phyloP scores from a whole-genome alignment of 2,329 filamentous ascomycete species.

The Claviceps sp. region DNA sequence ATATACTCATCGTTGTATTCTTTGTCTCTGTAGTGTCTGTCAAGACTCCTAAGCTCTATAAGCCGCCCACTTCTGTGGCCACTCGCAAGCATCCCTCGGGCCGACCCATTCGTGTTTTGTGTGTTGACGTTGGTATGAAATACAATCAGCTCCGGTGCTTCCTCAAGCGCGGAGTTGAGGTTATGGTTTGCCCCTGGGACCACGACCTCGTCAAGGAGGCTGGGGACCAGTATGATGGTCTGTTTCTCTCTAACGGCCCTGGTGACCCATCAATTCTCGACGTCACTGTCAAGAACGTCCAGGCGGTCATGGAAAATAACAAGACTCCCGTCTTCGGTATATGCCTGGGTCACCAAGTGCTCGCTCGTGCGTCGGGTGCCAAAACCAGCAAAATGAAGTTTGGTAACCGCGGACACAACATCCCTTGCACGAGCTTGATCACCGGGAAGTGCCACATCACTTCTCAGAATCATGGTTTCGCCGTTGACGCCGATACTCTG shows the following conservation, averaged over 20 bases:
- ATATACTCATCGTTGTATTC: constrained; percentile 22
- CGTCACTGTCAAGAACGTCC: constrained; percentile 66
- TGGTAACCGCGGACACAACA: constrained; percentile 97
- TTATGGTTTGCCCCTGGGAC: constrained; percentile 91
- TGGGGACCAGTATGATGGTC: constrained; percentile 79
- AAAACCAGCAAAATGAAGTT: constrained; percentile 97
- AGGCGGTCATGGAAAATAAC: constrained; percentile 61
- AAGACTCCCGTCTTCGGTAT: constrained; percentile 89
- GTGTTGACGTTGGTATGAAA: constrained; percentile 94
- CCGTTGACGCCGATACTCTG: constrained; percentile 69
- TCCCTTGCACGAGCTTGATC: constrained; percentile 90
- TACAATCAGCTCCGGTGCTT: constrained; percentile 96
- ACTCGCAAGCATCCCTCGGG: constrained; percentile 80
- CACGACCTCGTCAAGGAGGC: constrained; percentile 72
- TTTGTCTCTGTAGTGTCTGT: constrained; percentile 58
- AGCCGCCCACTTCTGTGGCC: constrained; percentile 55
- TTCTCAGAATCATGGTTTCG: constrained; percentile 95
- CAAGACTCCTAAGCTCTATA: constrained; percentile 73
- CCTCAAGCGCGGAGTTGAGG: constrained; percentile 80
- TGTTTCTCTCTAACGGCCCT: constrained; percentile 96
- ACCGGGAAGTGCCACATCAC: constrained; percentile 98
- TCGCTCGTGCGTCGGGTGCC: constrained; percentile 79
- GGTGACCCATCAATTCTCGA: constrained; percentile 85
- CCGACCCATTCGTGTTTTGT: constrained; percentile 73
- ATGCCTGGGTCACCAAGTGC: constrained; percentile 88